These are phyloP conservation scores for Ambrosia hybrid DNA, from an alignment of 140 eudicot species.

Conservation along the genomic window DNA sequence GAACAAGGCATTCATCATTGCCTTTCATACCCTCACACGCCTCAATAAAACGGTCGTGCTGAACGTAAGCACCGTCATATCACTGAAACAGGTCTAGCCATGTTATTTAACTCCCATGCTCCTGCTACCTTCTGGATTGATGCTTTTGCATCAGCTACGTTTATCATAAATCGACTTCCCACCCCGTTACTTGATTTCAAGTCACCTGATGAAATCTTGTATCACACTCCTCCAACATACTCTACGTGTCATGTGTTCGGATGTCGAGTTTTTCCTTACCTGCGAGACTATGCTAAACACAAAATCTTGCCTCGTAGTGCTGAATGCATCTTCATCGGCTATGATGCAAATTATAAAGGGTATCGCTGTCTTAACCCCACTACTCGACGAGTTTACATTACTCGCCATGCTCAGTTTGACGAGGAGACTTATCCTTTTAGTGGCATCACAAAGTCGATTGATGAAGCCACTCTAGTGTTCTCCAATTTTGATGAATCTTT, in stretches of 20 bases:
- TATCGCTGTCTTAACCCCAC: too few species aligned
- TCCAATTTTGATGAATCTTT: too few species aligned
- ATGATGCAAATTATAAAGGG: too few species aligned
- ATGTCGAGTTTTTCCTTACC: neutral
- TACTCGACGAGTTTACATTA: too few species aligned
- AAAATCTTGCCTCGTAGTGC: neutral
- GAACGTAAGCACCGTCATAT: neutral
- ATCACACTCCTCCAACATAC: neutral
- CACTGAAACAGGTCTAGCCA: neutral
- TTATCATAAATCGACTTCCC: neutral
- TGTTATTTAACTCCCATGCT: conserved; percentile 2
- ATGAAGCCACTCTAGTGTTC: too few species aligned
- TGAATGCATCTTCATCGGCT: neutral
- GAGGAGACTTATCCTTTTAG: too few species aligned
- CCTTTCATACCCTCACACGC: neutral
- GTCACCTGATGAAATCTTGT: neutral
- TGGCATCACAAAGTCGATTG: too few species aligned
- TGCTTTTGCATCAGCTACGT: too few species aligned
- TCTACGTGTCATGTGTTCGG: neutral
- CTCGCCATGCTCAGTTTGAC: too few species aligned
- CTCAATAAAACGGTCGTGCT: neutral
- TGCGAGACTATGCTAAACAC: neutral
- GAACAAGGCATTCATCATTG: neutral
- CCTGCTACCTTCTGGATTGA: neutral
- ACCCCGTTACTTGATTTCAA: neutral